Percentiles rank a stretch among this genome's conserved stretches.
phyloP scores from a whole-genome alignment of 139 green algal species.

The Chlamydomonas eustigma region DNA sequence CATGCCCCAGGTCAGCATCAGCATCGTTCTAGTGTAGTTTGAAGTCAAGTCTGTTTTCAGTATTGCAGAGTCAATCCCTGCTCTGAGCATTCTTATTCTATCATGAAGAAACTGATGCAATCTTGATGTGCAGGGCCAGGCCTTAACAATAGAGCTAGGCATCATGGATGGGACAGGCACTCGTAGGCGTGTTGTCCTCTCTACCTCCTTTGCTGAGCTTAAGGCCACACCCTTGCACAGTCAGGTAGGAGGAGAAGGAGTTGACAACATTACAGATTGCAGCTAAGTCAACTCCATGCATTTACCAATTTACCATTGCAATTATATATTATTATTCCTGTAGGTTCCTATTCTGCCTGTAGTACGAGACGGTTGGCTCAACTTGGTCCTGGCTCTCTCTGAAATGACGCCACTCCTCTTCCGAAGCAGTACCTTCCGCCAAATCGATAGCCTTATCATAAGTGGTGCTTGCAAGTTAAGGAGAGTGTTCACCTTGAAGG shows the following conservation, averaged over 20 bases:
- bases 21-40: no score
- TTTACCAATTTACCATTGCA: background rate
- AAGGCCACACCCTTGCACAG: conserved; percentile 30
- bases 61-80: no score
- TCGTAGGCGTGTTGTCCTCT: conserved; percentile 30
- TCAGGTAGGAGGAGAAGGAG: conserved; percentile 11
- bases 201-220: conserved; percentile 31
- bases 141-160: conserved; percentile 27
- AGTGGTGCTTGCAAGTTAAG: conserved; percentile 21
- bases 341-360: background rate
- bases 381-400: conserved; percentile 8
- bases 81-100: no score
- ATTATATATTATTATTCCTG: background rate
- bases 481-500: conserved; percentile 26
- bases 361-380: conserved; percentile 6
- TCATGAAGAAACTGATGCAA: no score
- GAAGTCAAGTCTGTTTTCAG: no score
- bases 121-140: no score
- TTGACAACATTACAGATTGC: background rate
- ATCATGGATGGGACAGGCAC: conserved; percentile 20
- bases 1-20: conserved; percentile 14
- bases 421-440: conserved; percentile 8
- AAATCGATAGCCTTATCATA: conserved; percentile 23
- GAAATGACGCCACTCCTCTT: background rate
- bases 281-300: background rate